These are phyloP conservation scores for Psilocybe sp. DNA, from an alignment of 768 basidiomycete species.

Conservation along the genomic window DNA sequence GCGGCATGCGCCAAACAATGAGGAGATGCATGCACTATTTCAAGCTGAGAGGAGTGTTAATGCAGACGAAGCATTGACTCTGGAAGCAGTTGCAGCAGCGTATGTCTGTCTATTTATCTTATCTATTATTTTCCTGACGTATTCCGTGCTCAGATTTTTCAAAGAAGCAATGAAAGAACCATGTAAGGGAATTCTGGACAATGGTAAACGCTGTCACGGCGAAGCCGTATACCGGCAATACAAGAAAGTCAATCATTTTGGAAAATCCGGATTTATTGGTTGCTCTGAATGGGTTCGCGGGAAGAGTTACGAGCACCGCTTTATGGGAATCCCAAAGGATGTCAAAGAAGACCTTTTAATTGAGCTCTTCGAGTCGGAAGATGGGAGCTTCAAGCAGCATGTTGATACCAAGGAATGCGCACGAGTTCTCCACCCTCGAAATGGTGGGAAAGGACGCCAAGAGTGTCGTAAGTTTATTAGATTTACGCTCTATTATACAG, in stretches of 20 bases:
- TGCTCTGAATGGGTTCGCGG: not conserved
- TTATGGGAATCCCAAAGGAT: constrained; percentile 1
- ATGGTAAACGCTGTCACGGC: not conserved
- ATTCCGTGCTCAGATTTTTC: too few species aligned
- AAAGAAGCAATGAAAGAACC: constrained; percentile 6
- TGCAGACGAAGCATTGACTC: not conserved
- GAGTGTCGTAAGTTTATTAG: constrained; percentile 1
- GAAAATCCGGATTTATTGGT: constrained; percentile 1
- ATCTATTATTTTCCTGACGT: not conserved
- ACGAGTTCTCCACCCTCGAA: not conserved
- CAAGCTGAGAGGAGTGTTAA: not conserved
- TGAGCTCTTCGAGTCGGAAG: constrained; percentile 1
- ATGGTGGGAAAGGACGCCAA: not conserved
- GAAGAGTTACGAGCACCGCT: not conserved
- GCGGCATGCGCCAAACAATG: not conserved
- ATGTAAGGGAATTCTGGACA: not conserved
- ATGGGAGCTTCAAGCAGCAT: not conserved
- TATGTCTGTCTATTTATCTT: too few species aligned
- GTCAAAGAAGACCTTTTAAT: not conserved
- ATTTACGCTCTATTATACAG: too few species aligned
- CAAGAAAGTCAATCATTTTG: not conserved
- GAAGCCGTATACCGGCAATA: not conserved
- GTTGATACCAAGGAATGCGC: not conserved
- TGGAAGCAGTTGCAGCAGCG: not conserved
- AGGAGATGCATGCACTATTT: not conserved